Base-by-base conservation (phyloP, 441 rosid genomes). In the Adansonia gregorii region DNA sequence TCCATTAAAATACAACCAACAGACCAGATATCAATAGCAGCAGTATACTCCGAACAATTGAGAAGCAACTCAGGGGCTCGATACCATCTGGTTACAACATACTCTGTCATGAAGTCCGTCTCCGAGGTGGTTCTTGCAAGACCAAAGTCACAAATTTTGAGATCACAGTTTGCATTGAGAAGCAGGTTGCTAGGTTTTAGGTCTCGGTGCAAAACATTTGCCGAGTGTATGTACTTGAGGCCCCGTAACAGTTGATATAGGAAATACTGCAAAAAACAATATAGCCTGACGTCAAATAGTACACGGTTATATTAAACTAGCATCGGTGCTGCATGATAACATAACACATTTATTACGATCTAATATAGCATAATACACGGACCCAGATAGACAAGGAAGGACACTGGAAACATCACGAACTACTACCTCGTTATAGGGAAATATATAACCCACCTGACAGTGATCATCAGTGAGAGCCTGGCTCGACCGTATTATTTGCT, bases 1-100 rank as follows among this genome's bases (percentile, higher is more conserved):
- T 89, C 93, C 85, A 89, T 87, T 58, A 91, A 78, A 66, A 89
- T 91, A 80, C 95, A 91, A 75, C 95, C 93, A 77, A 91, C 95
- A 17, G 93, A 89, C 95, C 95, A 91, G 4, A 89, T 86, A 75
- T 91, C 93, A 70, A 91, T 91, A 72, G 93, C 92, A 45, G 90
- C 91, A 27, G 95, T 89, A 70, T 91, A 89, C 71, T 91, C 95
- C 0, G 95, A 83, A 78, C 95, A 88, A 79, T 89, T 91, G 19
- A 91, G 90, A 24, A 91, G 91, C 87, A 91, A 79, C 58, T 91
- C 95, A 0, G 95, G 88, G 79, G 92, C 95, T 76, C 91, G 71
- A 79, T 88, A 86, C 90, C 95, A 83, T 78, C 91, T 87, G 17
- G 95, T 91, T 15, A 89, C 95, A 10, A 89, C 95, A 78, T 84